Conservation (phyloP, 2,329 filamentous ascomycete species). For the Volutella citrinella region DNA sequence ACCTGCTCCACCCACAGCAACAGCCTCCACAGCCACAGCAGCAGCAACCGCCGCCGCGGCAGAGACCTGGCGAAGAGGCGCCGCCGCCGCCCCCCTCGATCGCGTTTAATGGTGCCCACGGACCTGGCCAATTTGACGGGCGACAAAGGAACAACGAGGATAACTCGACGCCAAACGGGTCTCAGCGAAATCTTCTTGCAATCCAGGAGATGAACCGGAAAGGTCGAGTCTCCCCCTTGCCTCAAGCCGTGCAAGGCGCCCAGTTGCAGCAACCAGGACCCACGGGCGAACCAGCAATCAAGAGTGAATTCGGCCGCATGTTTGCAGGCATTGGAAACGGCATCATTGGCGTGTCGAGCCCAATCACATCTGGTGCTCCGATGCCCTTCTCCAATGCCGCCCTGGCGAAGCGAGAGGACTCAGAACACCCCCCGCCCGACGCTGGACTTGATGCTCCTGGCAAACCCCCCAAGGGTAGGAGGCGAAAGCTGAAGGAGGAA, state of each 20-base stretch:
- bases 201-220: slow-evolving; percentile 79
- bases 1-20: slow-evolving; percentile 32
- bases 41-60: slow-evolving; percentile 38
- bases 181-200: slow-evolving; percentile 67
- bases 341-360: slow-evolving; percentile 51
- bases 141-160: slow-evolving; percentile 43
- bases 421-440: slow-evolving; percentile 43
- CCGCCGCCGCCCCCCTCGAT: slow-evolving; percentile 49
- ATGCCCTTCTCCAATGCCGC: slow-evolving; percentile 46
- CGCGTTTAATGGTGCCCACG: slow-evolving; percentile 45
- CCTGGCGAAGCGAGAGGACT: slow-evolving; percentile 51
- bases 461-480: slow-evolving; percentile 51
- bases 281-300: slow-evolving; percentile 81
- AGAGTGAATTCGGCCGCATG: slow-evolving; percentile 92
- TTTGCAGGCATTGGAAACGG: slow-evolving; percentile 82
- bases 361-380: slow-evolving; percentile 38
- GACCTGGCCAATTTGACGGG: slow-evolving; percentile 38
- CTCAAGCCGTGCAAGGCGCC: slow-evolving; percentile 90
- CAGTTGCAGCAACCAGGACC: slow-evolving; percentile 78
- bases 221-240: slow-evolving; percentile 81
- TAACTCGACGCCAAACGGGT: slow-evolving; percentile 50
- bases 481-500: slow-evolving; percentile 75
- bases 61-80: slow-evolving; percentile 44
- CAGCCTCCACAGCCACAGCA: slow-evolving; percentile 37
- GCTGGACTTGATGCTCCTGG: slow-evolving; percentile 37